phyloP scores from a whole-genome alignment of 768 basidiomycete species.

The Termitomyces sp. region DNA sequence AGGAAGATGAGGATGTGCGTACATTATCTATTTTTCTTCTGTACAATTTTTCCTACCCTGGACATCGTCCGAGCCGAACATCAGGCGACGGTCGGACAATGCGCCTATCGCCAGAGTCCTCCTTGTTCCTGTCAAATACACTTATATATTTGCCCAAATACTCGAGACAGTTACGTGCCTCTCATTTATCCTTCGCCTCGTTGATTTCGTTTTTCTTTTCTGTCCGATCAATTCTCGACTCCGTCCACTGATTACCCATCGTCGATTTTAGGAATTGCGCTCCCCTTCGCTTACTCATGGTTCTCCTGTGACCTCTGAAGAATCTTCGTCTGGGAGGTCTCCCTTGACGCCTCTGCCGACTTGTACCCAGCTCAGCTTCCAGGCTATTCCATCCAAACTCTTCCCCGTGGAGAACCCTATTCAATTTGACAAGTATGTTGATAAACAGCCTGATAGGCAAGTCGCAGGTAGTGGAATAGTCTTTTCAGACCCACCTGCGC shows the following conservation, averaged over 20 bases:
- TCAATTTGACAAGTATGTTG: conserved; percentile 2
- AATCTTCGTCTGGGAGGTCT: conserved; percentile 21
- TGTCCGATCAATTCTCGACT: neutral
- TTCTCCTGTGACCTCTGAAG: conserved; percentile 29
- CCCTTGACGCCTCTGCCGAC: conserved; percentile 14
- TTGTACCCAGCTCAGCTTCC: conserved; percentile 8
- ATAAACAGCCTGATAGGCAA: neutral
- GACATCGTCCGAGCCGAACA: neutral
- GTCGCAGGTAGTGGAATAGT: conserved; percentile 1
- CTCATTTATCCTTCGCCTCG: neutral
- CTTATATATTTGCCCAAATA: neutral
- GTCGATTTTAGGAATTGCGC: conserved; percentile 8
- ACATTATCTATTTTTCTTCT: neutral
- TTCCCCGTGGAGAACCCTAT: conserved; percentile 6
- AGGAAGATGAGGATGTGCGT: conserved; percentile 49
- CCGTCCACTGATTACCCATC: neutral
- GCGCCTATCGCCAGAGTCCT: neutral
- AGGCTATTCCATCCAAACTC: conserved; percentile 8
- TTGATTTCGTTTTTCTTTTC: neutral
- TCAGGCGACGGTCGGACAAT: neutral
- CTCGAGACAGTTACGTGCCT: neutral
- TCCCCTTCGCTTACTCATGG: conserved; percentile 28
- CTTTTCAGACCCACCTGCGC: conserved; percentile 21
- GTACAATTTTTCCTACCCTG: neutral
- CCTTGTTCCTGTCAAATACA: neutral